Base-by-base conservation (phyloP, 1,284 basidiomycete genomes). In the Malassezia restricta region DNA sequence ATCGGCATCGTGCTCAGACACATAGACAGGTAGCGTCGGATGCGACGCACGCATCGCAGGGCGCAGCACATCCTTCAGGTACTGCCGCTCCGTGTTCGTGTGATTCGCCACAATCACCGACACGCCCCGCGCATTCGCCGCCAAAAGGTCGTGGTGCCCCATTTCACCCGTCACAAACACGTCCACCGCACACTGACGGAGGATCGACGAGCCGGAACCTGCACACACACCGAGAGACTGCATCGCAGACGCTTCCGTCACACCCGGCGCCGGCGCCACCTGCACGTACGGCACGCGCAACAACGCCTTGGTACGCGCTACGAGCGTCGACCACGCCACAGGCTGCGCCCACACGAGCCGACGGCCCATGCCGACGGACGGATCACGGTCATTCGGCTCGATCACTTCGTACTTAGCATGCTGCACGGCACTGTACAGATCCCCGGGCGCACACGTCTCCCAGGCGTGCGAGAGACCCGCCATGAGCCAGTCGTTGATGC, bases 401-500 rank as follows among this genome's bases (percentile, higher is more conserved):
- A 41, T 30, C 15, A 54, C 52, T 45, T 51, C 53, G 39, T 49
- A 43, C 5, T 41, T 11, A 38, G 49, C 59, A 2, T 46, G 31
- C 30, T 54, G 40, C 20, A 31, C 32, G 3, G 45, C 35, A 3
- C 12, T 12, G 8, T 20, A 17, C 20, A 54, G 45, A 0, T 44
- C 31, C 6, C 39, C 51, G 11, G 46, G 47, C 2, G 14, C 12
- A 12, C 11, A 35, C 41, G 56, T 32, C 14, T 52, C 41, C 29
- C 61, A 59, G 3, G 50, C 40, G 3, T 58, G 37, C 31, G 41
- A 20, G 5, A 66, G 62, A 8, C 63, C 63, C 9, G 49, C 51
- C 8, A 53, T 59, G 9, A 73, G 63, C 68, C 70, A 73, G 57
- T 73, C 68, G 66, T 91, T 91, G 59, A 95, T 82, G 0, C 90